Evolutionary conservation across 1,284 basidiomycete species (phyloP).

Genomic region (Ganoderma sinense): DNA sequence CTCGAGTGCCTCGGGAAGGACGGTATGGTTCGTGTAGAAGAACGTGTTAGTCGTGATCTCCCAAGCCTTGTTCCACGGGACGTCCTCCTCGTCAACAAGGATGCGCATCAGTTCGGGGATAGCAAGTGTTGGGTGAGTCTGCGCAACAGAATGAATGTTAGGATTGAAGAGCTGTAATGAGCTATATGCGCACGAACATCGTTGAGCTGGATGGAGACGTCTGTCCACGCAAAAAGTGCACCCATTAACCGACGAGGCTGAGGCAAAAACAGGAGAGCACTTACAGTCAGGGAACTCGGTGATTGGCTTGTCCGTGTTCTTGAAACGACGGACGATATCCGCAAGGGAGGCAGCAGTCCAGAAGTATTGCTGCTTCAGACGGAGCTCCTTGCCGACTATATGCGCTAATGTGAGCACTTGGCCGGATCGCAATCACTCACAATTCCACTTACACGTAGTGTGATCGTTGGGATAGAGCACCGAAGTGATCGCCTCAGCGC

Average conservation of each 20-base stretch:
- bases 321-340: conserved; percentile 88
- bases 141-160: neutral
- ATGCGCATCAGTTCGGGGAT: conserved; percentile 96
- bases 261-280: conserved; percentile 33
- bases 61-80: conserved; percentile 88
- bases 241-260: neutral
- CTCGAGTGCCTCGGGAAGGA: conserved; percentile 80
- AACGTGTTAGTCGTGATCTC: conserved; percentile 87
- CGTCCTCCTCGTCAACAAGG: conserved; percentile 87
- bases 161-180: neutral
- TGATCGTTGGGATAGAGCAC: conserved; percentile 90
- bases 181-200: conserved; percentile 58
- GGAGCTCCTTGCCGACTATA: conserved; percentile 87
- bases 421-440: neutral
- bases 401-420: neutral
- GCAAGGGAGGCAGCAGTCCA: conserved; percentile 88
- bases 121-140: conserved; percentile 94
- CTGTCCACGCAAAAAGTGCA: conserved; percentile 43
- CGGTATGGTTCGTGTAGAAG: conserved; percentile 94
- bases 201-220: conserved; percentile 90
- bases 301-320: conserved; percentile 79
- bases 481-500: conserved; percentile 90
- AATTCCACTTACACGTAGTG: conserved; percentile 60
- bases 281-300: conserved; percentile 82
- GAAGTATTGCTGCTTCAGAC: conserved; percentile 95